A percentile compares a stretch with the other conserved stretches of the same genome.
Conservation (phyloP, 345 rosid species). For the Brassica napus region DNA sequence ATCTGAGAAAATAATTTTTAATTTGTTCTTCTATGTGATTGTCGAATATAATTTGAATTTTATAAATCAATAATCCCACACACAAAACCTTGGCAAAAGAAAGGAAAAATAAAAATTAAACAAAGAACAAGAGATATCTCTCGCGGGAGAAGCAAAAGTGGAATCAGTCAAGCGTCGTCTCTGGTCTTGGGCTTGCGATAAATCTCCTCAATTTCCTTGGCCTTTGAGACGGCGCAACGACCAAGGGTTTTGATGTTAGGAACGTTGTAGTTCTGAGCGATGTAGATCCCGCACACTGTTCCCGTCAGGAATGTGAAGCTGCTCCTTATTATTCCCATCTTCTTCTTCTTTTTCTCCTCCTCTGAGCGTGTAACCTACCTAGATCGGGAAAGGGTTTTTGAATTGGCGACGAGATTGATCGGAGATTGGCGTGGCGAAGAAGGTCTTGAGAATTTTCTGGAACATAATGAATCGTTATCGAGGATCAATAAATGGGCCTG, state of each 20-base stretch:
- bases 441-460: not conserved
- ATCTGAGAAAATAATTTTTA: not conserved
- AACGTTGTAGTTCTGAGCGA: slow-evolving; percentile 87
- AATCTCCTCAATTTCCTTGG: slow-evolving; percentile 59
- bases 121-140: not conserved
- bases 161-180: slow-evolving; percentile 38
- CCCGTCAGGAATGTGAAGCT: slow-evolving; percentile 65
- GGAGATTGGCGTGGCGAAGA: not conserved
- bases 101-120: not conserved
- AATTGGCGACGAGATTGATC: slow-evolving; percentile 14
- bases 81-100: not conserved
- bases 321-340: slow-evolving; percentile 77
- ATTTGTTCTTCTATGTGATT: not conserved
- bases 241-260: slow-evolving; percentile 72
- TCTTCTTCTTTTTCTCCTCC: slow-evolving; percentile 22
- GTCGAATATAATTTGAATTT: slow-evolving; percentile 6
- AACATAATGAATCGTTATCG: not conserved
- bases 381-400: slow-evolving; percentile 18
- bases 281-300: slow-evolving; percentile 67
- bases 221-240: slow-evolving; percentile 50
- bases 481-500: slow-evolving; percentile 9
- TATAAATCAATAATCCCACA: slow-evolving; percentile 9
- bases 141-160: not conserved
- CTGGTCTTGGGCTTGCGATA: slow-evolving; percentile 67
- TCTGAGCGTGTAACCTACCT: not conserved